These are phyloP conservation scores for Sungouiella blattae DNA, from an alignment of 805 yeast genomes.

Conservation along the genomic window DNA sequence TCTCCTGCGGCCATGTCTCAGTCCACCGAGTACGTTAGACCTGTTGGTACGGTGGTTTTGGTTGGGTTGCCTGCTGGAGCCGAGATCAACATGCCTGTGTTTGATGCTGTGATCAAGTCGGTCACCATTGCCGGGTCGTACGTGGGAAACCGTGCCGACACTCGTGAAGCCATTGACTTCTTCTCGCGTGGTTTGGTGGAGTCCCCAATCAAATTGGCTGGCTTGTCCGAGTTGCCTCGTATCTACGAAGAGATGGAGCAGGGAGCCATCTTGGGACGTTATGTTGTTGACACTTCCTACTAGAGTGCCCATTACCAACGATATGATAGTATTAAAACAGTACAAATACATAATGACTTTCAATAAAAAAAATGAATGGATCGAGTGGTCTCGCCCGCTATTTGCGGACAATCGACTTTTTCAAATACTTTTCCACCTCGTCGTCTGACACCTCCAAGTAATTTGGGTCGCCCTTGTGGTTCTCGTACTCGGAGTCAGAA, in stretches of 20 bases:
- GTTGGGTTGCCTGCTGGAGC: constrained; percentile 13
- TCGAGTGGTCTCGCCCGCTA: too few species aligned
- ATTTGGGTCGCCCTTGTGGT: constrained; percentile 45
- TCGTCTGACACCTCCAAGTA: constrained; percentile 36
- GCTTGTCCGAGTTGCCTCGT: constrained; percentile 10
- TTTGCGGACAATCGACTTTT: background rate
- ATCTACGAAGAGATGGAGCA: constrained; percentile 10
- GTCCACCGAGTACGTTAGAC: constrained; percentile 8
- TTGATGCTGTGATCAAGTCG: constrained; percentile 8
- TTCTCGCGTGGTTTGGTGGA: constrained; percentile 9
- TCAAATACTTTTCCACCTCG: constrained; percentile 15
- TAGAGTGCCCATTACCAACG: too few species aligned
- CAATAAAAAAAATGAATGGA: background rate
- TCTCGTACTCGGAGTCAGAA: constrained; percentile 44
- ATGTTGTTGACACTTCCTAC: constrained; percentile 11
- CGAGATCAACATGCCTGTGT: constrained; percentile 5
- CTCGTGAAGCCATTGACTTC: constrained; percentile 12
- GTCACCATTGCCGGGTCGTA: constrained; percentile 8
- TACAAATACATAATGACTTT: background rate
- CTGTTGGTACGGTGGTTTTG: constrained; percentile 11
- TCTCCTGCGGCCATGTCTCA: constrained; percentile 9
- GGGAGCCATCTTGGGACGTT: constrained; percentile 9
- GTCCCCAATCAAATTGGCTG: constrained; percentile 9
- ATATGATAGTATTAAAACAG: too few species aligned
- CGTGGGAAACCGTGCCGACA: constrained; percentile 12